Evolutionary conservation across 805 yeast species (phyloP).

Genomic region (Lipomyces mesembrius): DNA sequence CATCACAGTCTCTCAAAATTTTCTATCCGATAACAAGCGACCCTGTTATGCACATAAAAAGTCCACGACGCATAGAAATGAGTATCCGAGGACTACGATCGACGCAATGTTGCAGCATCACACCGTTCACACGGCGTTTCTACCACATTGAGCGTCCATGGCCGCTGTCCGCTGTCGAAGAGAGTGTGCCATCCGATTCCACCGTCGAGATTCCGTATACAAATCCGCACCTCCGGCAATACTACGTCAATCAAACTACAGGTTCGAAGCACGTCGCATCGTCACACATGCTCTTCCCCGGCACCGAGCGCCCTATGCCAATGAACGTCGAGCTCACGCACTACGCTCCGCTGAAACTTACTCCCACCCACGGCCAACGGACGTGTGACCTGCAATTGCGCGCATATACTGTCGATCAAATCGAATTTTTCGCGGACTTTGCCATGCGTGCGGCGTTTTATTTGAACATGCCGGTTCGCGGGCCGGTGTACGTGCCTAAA

Average conservation of each 20-base stretch:
- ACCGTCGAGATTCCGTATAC: background rate
- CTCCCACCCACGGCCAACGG: slow-evolving; percentile 68
- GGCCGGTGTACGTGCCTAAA: slow-evolving; percentile 68
- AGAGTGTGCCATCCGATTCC: background rate
- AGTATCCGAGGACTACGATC: background rate
- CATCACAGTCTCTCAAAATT: background rate
- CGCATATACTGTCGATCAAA: slow-evolving; percentile 63
- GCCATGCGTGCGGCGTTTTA: slow-evolving; percentile 88
- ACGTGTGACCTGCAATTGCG: slow-evolving; percentile 79
- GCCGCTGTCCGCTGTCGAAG: background rate
- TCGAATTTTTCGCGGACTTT: slow-evolving; percentile 81
- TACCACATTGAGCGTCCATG: background rate
- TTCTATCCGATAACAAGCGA: background rate
- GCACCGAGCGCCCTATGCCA: slow-evolving; percentile 67
- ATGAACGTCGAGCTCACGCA: slow-evolving; percentile 79
- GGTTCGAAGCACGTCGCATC: slow-evolving; percentile 43
- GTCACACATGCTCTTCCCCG: slow-evolving; percentile 25
- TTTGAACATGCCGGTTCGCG: slow-evolving; percentile 82
- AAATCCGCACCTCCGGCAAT: slow-evolving; percentile 9
- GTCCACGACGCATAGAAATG: background rate
- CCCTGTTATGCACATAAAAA: background rate
- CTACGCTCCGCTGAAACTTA: slow-evolving; percentile 76
- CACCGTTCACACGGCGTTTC: background rate
- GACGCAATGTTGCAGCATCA: background rate
- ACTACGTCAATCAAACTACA: slow-evolving; percentile 14